Evolutionary conservation across 2,329 filamentous ascomycete genomes (phyloP), one percentile per base, ranked within the genome.

Genomic region (Ceratocystis variospora): DNA sequence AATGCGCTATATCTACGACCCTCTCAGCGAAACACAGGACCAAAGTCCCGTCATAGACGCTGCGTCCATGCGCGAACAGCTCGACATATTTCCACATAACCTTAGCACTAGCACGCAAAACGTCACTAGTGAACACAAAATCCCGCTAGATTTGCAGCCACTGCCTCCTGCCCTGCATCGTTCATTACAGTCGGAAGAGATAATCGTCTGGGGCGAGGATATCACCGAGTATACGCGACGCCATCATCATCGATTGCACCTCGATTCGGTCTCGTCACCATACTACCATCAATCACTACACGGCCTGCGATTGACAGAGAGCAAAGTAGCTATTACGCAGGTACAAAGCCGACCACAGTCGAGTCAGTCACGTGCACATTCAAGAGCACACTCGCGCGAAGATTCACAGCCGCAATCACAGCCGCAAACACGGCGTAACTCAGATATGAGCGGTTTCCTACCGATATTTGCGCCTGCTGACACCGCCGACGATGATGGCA

Each of bases 101-200:
- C 63, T 68, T n/a, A 10, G 55, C 6, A 4, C 28, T 19, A 31
- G 28, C 17, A 10, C 28, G 17, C 55, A 37, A 22, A 31, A 15
- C 48, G 44, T 3, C 59, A 53, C 15, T 50, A 8, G 7, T 17
- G 44, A 37, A 25, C 59, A 37, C 63, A 62, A 55, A 31, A 61
- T 5, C 10, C 41, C 33, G 3, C 44, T 22, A 37, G 37, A 37
- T 37, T 53, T 31, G 10, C 48, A 41, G 44, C 66, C 61, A 7
- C 28, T 76, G 41, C 76, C 72, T 44, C 70, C 73, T 63, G 22
- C 59, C 1, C 25, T 63, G 22, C 59, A 65, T 25, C 65, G 48
- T 5, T 41, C 63, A 22, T 28, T 59, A 25, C 37, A 48, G 5
- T 68, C 63, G 10, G 48, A 59, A 41, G 63, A 66, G 25, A 59